phyloP scores from a whole-genome alignment of 805 yeast genomes.

The Cyberlindnera lachancei region DNA sequence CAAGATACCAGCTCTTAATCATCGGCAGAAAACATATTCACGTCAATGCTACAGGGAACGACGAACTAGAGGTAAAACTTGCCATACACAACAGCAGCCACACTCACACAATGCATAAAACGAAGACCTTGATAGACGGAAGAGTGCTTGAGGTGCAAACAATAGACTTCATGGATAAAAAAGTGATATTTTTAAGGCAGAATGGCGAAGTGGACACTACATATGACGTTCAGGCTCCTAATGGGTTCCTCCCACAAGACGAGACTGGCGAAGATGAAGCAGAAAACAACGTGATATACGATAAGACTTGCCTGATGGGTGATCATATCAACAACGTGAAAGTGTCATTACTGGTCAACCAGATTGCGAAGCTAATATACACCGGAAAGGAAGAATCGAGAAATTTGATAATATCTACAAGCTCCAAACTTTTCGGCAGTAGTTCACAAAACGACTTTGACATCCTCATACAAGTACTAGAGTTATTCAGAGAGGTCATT shows the following conservation, averaged over 20 bases:
- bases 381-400: constrained; percentile 14
- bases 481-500: constrained; percentile 7
- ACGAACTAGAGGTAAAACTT: no score
- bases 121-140: no score
- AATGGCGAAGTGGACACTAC: constrained; percentile 33
- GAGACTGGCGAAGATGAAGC: constrained; percentile 1
- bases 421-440: constrained; percentile 19
- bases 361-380: constrained; percentile 17
- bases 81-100: neutral
- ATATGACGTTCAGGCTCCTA: constrained; percentile 19
- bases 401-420: constrained; percentile 16
- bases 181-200: constrained; percentile 31
- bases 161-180: constrained; percentile 29
- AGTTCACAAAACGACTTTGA: constrained; percentile 9
- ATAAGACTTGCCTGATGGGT: constrained; percentile 19
- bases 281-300: constrained; percentile 40
- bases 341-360: constrained; percentile 16
- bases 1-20: no score
- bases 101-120: no score
- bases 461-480: constrained; percentile 10
- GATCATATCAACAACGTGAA: constrained; percentile 12
- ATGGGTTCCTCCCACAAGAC: constrained; percentile 10
- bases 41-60: no score
- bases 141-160: constrained; percentile 2
- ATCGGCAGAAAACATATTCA: no score